Percentiles rank a stretch among this genome's conserved stretches.
Conservation (phyloP, 352 stramenopile genomes). For the Peronosclerospora sorghi region DNA sequence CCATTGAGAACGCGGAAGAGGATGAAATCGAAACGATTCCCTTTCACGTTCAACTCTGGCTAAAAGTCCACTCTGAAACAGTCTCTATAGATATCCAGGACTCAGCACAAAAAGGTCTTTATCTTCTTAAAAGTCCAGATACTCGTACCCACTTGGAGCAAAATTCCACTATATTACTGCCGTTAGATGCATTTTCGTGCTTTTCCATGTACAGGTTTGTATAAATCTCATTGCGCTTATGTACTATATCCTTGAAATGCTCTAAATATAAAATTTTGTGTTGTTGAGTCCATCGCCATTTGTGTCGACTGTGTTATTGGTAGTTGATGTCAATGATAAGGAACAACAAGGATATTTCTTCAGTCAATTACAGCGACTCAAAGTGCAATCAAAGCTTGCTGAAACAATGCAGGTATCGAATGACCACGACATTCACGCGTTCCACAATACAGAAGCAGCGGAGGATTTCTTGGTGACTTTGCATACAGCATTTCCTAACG, state of each 20-base stretch:
- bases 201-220: slow-evolving; percentile 45
- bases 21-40: slow-evolving; percentile 17
- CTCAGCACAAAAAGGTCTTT: slow-evolving; percentile 11
- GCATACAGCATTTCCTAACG: slow-evolving; percentile 33
- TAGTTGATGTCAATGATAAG: slow-evolving; percentile 28
- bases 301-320: slow-evolving; percentile 31
- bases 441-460: slow-evolving; percentile 18
- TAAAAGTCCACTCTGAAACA: slow-evolving; percentile 1
- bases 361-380: slow-evolving; percentile 10
- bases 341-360: slow-evolving; percentile 53
- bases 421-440: slow-evolving; percentile 1
- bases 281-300: slow-evolving; percentile 60
- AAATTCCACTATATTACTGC: slow-evolving; percentile 20
- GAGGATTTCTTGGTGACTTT: slow-evolving; percentile 30
- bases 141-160: slow-evolving; percentile 1
- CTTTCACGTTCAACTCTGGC: slow-evolving; percentile 18
- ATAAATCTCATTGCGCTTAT: background rate
- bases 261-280: no score
- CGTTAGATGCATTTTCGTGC: slow-evolving; percentile 16
- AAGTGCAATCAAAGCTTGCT: background rate
- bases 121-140: slow-evolving; percentile 7
- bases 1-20: slow-evolving; percentile 20
- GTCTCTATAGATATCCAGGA: slow-evolving; percentile 1
- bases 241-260: background rate
- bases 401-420: background rate